Percentiles rank a stretch among this genome's conserved stretches.
Evolutionary conservation across 306 rosid species (phyloP).

Genomic region (Acacia acuminata): DNA sequence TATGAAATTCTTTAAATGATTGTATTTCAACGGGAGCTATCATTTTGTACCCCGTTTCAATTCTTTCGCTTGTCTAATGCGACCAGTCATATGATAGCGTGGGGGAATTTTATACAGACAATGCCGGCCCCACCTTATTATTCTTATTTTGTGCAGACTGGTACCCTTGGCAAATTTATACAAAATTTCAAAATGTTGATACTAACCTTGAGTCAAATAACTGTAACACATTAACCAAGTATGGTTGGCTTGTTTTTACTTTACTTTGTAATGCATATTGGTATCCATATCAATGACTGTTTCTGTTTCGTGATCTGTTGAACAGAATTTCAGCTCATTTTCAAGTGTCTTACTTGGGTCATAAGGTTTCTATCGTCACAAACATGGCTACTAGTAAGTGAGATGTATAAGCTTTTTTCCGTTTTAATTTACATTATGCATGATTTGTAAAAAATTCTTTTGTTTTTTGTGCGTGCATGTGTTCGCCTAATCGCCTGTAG

Average conservation of each 20-base stretch:
- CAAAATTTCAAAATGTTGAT: neutral
- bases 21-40: neutral
- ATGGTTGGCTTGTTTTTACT: neutral
- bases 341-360: slow-evolving; percentile 28
- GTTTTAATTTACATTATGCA: slow-evolving; percentile 1
- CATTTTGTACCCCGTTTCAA: neutral
- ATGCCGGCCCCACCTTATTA: neutral
- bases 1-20: neutral
- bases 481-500: neutral
- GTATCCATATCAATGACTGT: neutral
- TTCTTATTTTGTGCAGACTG: neutral
- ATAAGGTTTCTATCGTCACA: slow-evolving; percentile 32
- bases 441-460: neutral
- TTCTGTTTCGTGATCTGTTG: slow-evolving; percentile 24
- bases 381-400: slow-evolving; percentile 61
- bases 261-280: neutral
- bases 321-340: slow-evolving; percentile 14
- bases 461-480: neutral
- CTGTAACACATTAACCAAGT: neutral
- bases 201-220: neutral
- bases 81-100: neutral
- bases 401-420: slow-evolving; percentile 5
- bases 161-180: too few relatives aligned
- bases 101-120: neutral
- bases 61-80: neutral